These are phyloP conservation scores for Apophysomyces elegans DNA, from an alignment of 371 early-diverging fungal species.

Conservation along the genomic window DNA sequence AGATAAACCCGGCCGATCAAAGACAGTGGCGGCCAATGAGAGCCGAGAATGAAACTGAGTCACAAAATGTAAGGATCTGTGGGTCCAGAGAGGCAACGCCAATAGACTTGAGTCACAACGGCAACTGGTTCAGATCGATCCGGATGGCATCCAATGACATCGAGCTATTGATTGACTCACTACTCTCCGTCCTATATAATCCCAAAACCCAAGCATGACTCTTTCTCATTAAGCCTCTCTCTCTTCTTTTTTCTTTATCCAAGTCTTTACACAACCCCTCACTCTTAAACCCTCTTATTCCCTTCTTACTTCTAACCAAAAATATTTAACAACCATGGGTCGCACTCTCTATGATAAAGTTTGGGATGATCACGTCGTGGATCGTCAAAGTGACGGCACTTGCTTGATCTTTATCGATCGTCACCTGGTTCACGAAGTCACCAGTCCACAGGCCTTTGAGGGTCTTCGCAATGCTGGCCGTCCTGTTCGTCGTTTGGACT, in stretches of 20 bases:
- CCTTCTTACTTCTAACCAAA: too few species aligned
- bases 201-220: slow-evolving; percentile 7
- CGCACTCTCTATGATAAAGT: slow-evolving; percentile 58
- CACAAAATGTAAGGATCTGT: slow-evolving; percentile 9
- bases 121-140: not conserved
- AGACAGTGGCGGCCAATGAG: not conserved
- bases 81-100: slow-evolving; percentile 1
- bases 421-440: slow-evolving; percentile 74
- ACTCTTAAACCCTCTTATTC: too few species aligned
- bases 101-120: slow-evolving; percentile 9
- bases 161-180: slow-evolving; percentile 3
- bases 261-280: too few species aligned
- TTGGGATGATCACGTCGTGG: slow-evolving; percentile 52
- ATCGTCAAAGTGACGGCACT: slow-evolving; percentile 61
- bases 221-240: slow-evolving; percentile 11
- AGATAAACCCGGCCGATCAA: not conserved
- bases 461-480: slow-evolving; percentile 64
- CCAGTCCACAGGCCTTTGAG: slow-evolving; percentile 72
- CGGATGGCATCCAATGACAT: slow-evolving; percentile 3
- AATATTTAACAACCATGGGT: slow-evolving; percentile 33
- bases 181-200: not conserved
- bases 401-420: slow-evolving; percentile 72
- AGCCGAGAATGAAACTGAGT: not conserved
- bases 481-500: slow-evolving; percentile 65
- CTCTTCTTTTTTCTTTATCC: too few species aligned